phyloP scores from a whole-genome alignment of 2,329 filamentous ascomycete genomes.

The Fusarium cyanostomum region DNA sequence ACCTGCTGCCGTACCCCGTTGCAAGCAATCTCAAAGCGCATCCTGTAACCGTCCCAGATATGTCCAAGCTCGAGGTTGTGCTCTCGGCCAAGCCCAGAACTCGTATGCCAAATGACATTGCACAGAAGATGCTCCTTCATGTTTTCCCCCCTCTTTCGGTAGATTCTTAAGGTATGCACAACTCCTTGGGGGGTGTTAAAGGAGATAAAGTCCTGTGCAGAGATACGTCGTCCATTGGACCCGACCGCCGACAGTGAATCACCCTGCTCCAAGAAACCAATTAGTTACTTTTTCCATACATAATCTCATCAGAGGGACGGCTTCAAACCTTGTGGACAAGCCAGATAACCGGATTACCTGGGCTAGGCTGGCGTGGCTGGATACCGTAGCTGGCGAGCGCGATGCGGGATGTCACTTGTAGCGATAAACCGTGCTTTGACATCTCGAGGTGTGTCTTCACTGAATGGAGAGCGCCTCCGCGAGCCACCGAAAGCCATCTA shows the following conservation, averaged over 20 bases:
- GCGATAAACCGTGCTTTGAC: not conserved
- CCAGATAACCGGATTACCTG: not conserved
- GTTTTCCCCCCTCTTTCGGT: no score
- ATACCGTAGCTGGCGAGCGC: not conserved
- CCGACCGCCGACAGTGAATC: not conserved
- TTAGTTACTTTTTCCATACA: not conserved
- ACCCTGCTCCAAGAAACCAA: not conserved
- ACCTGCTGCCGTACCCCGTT: no score
- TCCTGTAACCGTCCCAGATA: no score
- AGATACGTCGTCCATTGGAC: not conserved
- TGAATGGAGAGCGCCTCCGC: not conserved
- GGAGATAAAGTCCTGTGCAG: not conserved
- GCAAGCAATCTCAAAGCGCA: no score
- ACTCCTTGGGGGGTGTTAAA: not conserved
- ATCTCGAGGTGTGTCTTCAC: not conserved
- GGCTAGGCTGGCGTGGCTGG: accelerated
- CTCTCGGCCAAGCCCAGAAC: no score
- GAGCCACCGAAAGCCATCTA: not conserved
- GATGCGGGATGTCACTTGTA: not conserved
- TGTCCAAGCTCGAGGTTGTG: no score
- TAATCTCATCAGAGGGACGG: not conserved
- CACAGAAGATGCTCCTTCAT: no score
- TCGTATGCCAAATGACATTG: no score
- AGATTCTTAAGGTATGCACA: not conserved
- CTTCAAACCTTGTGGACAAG: not conserved